phyloP scores from a whole-genome alignment of 768 basidiomycete genomes.

The Kwoniella heveanensis region DNA sequence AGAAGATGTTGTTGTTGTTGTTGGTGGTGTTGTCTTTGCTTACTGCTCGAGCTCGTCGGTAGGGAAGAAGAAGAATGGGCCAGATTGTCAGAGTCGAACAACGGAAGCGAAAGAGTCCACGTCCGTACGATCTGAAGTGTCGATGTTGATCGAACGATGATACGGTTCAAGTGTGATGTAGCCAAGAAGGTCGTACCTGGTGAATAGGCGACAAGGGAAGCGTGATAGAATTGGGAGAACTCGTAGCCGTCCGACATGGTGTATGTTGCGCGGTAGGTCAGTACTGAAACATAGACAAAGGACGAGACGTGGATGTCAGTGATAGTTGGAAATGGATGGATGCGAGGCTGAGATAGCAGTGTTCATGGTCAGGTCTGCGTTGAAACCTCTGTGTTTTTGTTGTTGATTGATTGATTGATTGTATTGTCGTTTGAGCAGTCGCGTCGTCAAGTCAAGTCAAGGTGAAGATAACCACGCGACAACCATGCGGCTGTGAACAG shows the following conservation, averaged over 20 bases:
- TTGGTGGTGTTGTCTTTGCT: no score
- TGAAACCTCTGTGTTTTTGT: no score
- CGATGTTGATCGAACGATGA: constrained; percentile 81
- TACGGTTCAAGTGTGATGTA: constrained; percentile 72
- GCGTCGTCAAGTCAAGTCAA: background rate
- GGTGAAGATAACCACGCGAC: background rate
- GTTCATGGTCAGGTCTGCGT: no score
- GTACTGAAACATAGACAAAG: no score
- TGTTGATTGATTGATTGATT: constrained; percentile 3
- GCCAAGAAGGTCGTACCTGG: constrained; percentile 84
- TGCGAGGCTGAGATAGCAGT: background rate
- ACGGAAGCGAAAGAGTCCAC: constrained; percentile 75
- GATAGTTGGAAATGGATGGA: no score
- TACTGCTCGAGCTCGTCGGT: background rate
- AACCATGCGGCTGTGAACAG: background rate
- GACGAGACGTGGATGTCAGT: no score
- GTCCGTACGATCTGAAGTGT: constrained; percentile 80
- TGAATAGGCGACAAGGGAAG: constrained; percentile 63
- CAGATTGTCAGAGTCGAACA: no score
- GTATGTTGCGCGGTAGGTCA: no score
- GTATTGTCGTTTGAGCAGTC: constrained; percentile 7
- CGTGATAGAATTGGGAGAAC: constrained; percentile 45
- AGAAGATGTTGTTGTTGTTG: background rate
- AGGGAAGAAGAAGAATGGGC: no score
- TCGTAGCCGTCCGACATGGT: constrained; percentile 43